Percentiles rank a stretch among this genome's conserved stretches.
phyloP scores from a whole-genome alignment of 2,329 filamentous ascomycete genomes.

The Thelonectria olida region DNA sequence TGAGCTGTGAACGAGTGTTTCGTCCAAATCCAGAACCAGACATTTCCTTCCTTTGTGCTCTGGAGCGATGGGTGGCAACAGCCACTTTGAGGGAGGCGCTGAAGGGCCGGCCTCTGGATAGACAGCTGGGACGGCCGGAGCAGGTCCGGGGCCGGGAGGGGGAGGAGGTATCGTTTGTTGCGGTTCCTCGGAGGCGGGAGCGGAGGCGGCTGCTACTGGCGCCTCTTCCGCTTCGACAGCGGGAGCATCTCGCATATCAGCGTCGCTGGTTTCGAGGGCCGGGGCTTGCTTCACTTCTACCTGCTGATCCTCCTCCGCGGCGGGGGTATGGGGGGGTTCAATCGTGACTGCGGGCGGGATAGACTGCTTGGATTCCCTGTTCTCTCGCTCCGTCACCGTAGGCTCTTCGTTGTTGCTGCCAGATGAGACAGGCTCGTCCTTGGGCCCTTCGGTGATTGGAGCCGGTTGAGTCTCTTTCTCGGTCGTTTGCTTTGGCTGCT shows the following conservation, averaged over 20 bases:
- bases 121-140: conserved; percentile 51
- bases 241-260: conserved; percentile 73
- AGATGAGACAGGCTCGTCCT: conserved; percentile 57
- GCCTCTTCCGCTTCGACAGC: conserved; percentile 60
- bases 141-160: conserved; percentile 55
- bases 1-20: conserved; percentile 97
- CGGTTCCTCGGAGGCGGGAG: conserved; percentile 48
- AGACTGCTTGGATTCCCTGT: conserved; percentile 59
- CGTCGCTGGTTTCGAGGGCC: conserved; percentile 65
- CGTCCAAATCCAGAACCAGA: conserved; percentile 92
- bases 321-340: conserved; percentile 52
- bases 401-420: conserved; percentile 58
- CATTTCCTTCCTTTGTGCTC: conserved; percentile 91
- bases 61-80: conserved; percentile 84
- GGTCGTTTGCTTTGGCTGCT: conserved; percentile 55
- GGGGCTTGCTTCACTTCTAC: conserved; percentile 49
- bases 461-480: conserved; percentile 59
- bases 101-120: conserved; percentile 53
- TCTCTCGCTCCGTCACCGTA: conserved; percentile 51
- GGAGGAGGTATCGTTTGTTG: conserved; percentile 44
- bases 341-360: conserved; percentile 48
- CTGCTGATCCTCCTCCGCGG: conserved; percentile 36
- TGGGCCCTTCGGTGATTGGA: conserved; percentile 47
- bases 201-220: conserved; percentile 40
- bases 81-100: conserved; percentile 64